Percentiles rank a stretch among this genome's conserved stretches.
Evolutionary conservation across 371 early-diverging fungal species (phyloP).

Genomic region (Nematocida ironsii): DNA sequence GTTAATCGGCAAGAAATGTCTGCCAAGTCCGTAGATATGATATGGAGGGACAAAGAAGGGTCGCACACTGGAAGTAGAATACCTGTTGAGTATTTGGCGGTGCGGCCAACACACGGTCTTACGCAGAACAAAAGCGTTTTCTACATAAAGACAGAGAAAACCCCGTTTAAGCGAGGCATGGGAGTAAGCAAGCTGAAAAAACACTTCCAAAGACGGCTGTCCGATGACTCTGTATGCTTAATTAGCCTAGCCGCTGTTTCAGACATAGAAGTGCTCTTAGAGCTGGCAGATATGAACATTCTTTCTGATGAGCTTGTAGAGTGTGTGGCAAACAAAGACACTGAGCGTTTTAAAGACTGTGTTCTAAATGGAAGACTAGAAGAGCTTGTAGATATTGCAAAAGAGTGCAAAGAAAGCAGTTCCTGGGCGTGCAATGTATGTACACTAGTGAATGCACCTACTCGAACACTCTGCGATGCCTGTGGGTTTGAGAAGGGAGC

Average conservation of each 20-base stretch:
- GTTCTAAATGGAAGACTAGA: slow-evolving; percentile 34
- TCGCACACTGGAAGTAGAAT: slow-evolving; percentile 18
- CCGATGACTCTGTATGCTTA: slow-evolving; percentile 40
- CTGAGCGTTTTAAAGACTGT: slow-evolving; percentile 7
- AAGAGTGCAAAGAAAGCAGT: slow-evolving; percentile 23
- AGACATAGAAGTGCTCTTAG: slow-evolving; percentile 57
- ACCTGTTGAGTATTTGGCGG: slow-evolving; percentile 57
- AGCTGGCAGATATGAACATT: slow-evolving; percentile 48
- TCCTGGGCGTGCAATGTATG: slow-evolving; percentile 39
- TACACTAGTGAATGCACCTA: slow-evolving; percentile 28
- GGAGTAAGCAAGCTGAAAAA: slow-evolving; percentile 49
- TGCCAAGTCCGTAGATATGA: slow-evolving; percentile 41
- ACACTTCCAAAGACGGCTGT: slow-evolving; percentile 58
- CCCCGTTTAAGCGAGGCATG: slow-evolving; percentile 16
- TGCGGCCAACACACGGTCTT: slow-evolving; percentile 57
- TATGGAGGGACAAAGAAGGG: slow-evolving; percentile 56
- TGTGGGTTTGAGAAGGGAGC: slow-evolving; percentile 50
- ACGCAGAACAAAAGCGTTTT: slow-evolving; percentile 23
- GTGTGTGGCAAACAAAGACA: slow-evolving; percentile 20
- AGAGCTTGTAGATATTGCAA: slow-evolving; percentile 45
- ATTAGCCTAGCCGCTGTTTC: slow-evolving; percentile 46
- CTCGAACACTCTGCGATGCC: slow-evolving; percentile 24
- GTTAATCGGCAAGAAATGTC: slow-evolving; percentile 27
- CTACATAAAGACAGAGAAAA: slow-evolving; percentile 19
- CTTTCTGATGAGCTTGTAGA: slow-evolving; percentile 41